Base-by-base conservation (phyloP, 1,139 yeast genomes). In the Candida pseudoviswanathii region DNA sequence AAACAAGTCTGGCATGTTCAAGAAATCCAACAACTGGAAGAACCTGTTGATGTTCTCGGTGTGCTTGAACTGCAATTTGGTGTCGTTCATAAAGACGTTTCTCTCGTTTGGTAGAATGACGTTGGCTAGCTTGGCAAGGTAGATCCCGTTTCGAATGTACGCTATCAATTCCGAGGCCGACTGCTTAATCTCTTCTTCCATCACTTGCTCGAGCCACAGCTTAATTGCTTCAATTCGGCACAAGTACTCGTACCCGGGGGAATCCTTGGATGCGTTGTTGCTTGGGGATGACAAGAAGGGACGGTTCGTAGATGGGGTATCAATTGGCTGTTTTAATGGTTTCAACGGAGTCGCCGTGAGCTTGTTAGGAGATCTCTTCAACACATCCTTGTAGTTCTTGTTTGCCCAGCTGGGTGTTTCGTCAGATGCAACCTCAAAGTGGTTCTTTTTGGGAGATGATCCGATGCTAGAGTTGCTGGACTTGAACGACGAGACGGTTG, bases 31-130 rank as follows among this genome's bases (percentile, higher is more conserved):
- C 51, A 94, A 80, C 27, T 82, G 78, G 64, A 94, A 86, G 66
- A 94, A 94, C 27, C 86, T 77, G 62, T 91, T 90, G 61, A 94
- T 94, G 62, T 94, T 94, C 64, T 95, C 98, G 0, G 97, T 90
- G 64, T 91, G 97, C 54, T 89, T 83, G 72, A 89, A 94, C 64
- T 90, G 96, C 41, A 90, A 73, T 51, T 81, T 82, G 8, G 73
- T 57, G 43, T 80, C 83, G 51, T 71, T 68, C 16, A 65, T 59
- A 53, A 72, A 75, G 2, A 76, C 78, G 4, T 63, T 57, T 47
- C 70, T 78, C 10, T 84, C 87, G 3, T 83, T 69, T 0, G 97
- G 96, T 43, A 88, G 82, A 47, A 94, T 84, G 2, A 75, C 79
- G 57, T 83, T 81, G 3, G 96, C 85, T 36, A 94, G 68, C 60